Evolutionary conservation across 2,329 filamentous ascomycete genomes (phyloP).

Genomic region (Xylaria sp.): DNA sequence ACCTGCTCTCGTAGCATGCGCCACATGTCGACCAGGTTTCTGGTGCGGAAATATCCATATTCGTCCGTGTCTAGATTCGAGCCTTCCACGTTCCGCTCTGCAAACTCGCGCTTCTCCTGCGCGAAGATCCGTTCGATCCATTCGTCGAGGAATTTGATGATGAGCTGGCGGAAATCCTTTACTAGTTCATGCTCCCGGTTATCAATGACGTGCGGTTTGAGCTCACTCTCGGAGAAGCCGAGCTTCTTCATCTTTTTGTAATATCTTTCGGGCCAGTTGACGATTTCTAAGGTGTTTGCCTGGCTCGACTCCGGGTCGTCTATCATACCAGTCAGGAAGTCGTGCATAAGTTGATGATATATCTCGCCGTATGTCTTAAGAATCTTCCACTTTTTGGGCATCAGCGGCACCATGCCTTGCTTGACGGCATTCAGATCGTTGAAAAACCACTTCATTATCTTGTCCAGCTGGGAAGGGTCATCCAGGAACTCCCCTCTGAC

Average conservation of each 20-base stretch:
- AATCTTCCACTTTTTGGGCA: slow-evolving; percentile 97
- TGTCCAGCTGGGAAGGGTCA: slow-evolving; percentile 81
- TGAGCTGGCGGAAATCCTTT: slow-evolving; percentile 90
- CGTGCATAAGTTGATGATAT: slow-evolving; percentile 94
- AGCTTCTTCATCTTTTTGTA: slow-evolving; percentile 94
- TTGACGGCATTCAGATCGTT: slow-evolving; percentile 96
- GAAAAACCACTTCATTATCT: slow-evolving; percentile 93
- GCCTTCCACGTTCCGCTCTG: slow-evolving; percentile 72
- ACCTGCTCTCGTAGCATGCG: slow-evolving; percentile 95
- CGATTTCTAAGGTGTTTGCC: slow-evolving; percentile 85
- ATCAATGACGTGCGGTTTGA: slow-evolving; percentile 86
- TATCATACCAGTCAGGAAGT: slow-evolving; percentile 81
- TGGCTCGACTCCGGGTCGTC: slow-evolving; percentile 85
- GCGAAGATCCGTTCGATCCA: slow-evolving; percentile 94
- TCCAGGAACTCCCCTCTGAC: slow-evolving; percentile 76
- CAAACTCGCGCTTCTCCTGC: slow-evolving; percentile 80
- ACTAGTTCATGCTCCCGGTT: slow-evolving; percentile 88
- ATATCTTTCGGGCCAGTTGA: slow-evolving; percentile 95
- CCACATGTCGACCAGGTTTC: slow-evolving; percentile 93
- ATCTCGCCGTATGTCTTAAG: slow-evolving; percentile 86
- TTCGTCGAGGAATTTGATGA: slow-evolving; percentile 93
- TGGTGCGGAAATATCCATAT: slow-evolving; percentile 89
- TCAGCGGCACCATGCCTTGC: slow-evolving; percentile 85
- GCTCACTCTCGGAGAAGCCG: slow-evolving; percentile 74
- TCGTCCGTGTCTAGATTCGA: slow-evolving; percentile 82